These are phyloP conservation scores for Thalassiosira profunda DNA, from an alignment of 108 stramenopile species.

Conservation along the genomic window DNA sequence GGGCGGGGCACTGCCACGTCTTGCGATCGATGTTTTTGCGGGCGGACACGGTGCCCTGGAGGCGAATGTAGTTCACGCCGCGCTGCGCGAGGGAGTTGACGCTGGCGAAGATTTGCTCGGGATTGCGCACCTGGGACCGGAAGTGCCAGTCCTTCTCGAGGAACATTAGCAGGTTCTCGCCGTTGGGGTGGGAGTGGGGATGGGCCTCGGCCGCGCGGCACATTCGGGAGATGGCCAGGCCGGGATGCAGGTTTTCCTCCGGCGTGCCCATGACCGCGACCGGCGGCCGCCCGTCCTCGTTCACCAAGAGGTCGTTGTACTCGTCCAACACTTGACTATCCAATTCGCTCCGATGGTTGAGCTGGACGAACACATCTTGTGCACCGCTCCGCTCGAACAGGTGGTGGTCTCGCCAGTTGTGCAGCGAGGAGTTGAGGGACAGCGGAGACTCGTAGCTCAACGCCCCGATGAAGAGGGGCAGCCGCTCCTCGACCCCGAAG, in stretches of 20 bases:
- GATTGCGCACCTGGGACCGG: too few species aligned
- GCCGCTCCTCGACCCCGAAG: slow-evolving; percentile 2
- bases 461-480: slow-evolving; percentile 1
- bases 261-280: neutral
- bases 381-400: neutral
- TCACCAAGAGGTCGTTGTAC: neutral
- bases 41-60: neutral
- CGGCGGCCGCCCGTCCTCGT: neutral
- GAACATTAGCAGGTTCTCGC: slow-evolving; percentile 5
- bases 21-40: neutral
- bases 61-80: neutral
- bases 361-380: slow-evolving; percentile 1
- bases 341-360: neutral
- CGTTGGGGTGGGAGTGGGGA: neutral
- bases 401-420: neutral
- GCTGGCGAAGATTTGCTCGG: neutral
- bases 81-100: neutral
- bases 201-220: slow-evolving; percentile 2
- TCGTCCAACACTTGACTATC: slow-evolving; percentile 1
- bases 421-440: neutral
- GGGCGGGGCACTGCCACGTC: neutral
- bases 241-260: slow-evolving; percentile 9
- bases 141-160: slow-evolving; percentile 5
- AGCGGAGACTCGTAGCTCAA: slow-evolving; percentile 12
- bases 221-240: slow-evolving; percentile 1